Evolutionary conservation across 1,139 yeast species (phyloP), one percentile per base, ranked within the genome.

Genomic region (Taphrina wiesneri): DNA sequence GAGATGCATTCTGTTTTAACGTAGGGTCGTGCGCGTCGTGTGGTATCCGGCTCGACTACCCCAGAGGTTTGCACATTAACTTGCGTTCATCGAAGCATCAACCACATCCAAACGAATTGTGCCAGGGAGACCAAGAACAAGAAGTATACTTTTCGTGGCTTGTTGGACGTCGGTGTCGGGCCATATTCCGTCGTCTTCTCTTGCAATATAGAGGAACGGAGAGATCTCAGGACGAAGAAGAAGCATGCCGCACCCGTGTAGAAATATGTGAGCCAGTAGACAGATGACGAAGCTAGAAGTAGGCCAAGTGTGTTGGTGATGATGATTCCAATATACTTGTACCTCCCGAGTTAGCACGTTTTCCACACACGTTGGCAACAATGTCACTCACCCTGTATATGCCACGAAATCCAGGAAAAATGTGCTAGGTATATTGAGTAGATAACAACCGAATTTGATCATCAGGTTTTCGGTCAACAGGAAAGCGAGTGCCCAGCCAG

Each of bases 401-500:
- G 97, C 88, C 11, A 90, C 83, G 69, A 93, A 81, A 75, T 95
- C 99, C 81, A 93, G 86, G 61, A 88, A 79, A 45, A 70, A 70
- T 15, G 71, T 71, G 60, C 64, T 68, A 9, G 71, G 68, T 73
- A 87, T 83, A 45, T 80, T 82, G 54, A 87, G 77, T 49, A 86
- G 75, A 74, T 87, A 87, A 51, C 88, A 79, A 6, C 88, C 88
- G 54, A 86, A 75, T 71, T 85, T 85, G 68, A 87, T 78, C 34
- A 86, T 77, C 56, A 82, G 74, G 39, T 87, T 76, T 77, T 95
- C 99, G 68, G 90, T 75, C 25, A 90, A 74, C 67, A 90, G 84
- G 74, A 90, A 88, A 0, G 97, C 97, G 71, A 91, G 77, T 0
- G 96, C 91, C 72, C 91, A 90, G 11, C 96, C 87, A n/a, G 97